phyloP scores from a whole-genome alignment of 805 yeast genomes.

The Hagleromyces aurorensis region DNA sequence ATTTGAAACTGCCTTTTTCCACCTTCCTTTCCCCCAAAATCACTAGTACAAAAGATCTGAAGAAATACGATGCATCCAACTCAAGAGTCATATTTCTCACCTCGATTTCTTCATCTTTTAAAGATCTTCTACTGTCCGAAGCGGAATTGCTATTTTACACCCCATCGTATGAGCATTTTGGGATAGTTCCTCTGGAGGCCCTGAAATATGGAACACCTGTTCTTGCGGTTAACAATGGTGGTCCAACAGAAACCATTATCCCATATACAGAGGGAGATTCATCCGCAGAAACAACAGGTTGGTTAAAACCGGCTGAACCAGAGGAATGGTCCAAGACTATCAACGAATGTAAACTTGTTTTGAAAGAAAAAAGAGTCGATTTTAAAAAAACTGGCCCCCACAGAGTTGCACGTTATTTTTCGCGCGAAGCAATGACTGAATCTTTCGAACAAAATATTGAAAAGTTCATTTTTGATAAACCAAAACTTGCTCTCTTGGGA shows the following conservation, averaged over 20 bases:
- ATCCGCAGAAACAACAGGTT: conserved; percentile 50
- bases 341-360: conserved; percentile 31
- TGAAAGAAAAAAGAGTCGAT: conserved; percentile 8
- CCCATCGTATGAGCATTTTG: conserved; percentile 90
- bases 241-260: conserved; percentile 72
- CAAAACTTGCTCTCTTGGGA: conserved; percentile 28
- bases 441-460: conserved; percentile 32
- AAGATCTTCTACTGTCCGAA: conserved; percentile 49
- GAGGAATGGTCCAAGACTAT: conserved; percentile 49
- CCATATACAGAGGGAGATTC: conserved; percentile 26
- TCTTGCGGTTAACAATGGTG: conserved; percentile 81
- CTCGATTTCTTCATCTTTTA: conserved; percentile 60
- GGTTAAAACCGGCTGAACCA: conserved; percentile 42
- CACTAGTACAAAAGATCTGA: conserved; percentile 12
- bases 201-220: conserved; percentile 82
- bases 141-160: conserved; percentile 71
- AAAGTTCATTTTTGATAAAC: conserved; percentile 21
- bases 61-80: conserved; percentile 24
- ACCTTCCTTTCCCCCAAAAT: conserved; percentile 34
- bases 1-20: conserved; percentile 37
- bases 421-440: conserved; percentile 35
- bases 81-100: conserved; percentile 67
- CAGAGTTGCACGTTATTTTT: conserved; percentile 29
- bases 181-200: conserved; percentile 95
- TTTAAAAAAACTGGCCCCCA: conserved; percentile 26